Evolutionary conservation across 2,329 filamentous ascomycete genomes (phyloP).

Genomic region (Metarhizium brunneum): DNA sequence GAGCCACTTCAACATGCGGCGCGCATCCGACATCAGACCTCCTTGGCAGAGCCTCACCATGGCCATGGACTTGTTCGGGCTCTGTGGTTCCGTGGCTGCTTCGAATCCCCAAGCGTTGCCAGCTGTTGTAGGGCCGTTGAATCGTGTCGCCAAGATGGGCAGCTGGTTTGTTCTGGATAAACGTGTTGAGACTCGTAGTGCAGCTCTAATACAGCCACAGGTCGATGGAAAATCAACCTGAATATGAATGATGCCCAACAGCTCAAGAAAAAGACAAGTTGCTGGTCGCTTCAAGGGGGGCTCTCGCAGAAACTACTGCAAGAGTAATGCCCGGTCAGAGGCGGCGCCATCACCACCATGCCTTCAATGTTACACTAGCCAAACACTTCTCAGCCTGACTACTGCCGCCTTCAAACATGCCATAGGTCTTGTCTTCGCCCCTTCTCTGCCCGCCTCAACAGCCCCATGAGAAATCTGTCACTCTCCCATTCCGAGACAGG

Average conservation of each 20-base stretch:
- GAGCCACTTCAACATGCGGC: slow-evolving; percentile 19
- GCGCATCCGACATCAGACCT: slow-evolving; percentile 9
- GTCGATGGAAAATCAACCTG: not conserved
- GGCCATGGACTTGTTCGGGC: slow-evolving; percentile 2
- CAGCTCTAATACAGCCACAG: not conserved
- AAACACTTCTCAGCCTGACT: not conserved
- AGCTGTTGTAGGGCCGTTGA: no score
- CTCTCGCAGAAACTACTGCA: not conserved
- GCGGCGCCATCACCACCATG: slow-evolving; percentile 2
- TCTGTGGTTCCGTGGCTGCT: no score
- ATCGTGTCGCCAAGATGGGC: no score
- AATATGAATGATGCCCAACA: no score
- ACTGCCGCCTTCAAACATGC: not conserved
- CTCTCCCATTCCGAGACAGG: not conserved
- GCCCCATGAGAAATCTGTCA: not conserved
- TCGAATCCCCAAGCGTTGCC: no score
- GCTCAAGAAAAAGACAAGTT: no score
- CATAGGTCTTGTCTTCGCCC: not conserved
- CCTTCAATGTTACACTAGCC: not conserved
- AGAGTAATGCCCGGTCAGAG: not conserved
- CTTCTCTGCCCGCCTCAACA: not conserved
- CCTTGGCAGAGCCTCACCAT: not conserved
- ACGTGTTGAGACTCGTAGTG: no score
- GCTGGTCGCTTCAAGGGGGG: not conserved
- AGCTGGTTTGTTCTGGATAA: no score